Evolutionary conservation across 176 grass and related monocot species (phyloP), one percentile per base, ranked within the genome.

Genomic region (Aegilops bicornis): DNA sequence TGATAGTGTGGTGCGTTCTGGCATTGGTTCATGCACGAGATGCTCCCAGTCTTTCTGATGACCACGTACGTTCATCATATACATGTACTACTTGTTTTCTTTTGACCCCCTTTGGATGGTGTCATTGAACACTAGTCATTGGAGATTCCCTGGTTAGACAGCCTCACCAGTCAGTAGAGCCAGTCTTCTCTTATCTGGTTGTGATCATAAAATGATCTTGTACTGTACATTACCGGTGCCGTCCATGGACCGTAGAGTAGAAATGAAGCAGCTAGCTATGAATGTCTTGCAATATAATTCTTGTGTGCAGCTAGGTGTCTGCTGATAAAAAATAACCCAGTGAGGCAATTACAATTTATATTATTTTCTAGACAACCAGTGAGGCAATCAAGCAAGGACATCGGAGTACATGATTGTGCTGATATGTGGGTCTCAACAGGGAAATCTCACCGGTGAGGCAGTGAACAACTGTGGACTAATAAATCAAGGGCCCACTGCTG

Each of bases 401-500:
- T 27, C 27, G 27, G 27, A 27, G 27, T 45, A 83, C 77, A 91
- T 79, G 76, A 84, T 45, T 73, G 74, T 47, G 40, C 58, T 45
- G 85, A 75, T 76, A 79, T 61, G 45, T 84, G 81, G 75, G 31
- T 91, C 75, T 68, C 59, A 59, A 79, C 80, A 69, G 81, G 42
- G 42, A 69, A 61, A 69, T 76, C 75, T 76, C 69, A 91, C 68
- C 32, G 22, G 74, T 79, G 84, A 86, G 64, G 31, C 80, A 83
- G 74, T 79, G 80, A 84, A 68, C 81, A 76, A 84, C 81, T 80
- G 47, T 76, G 62, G 80, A 80, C 85, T 67, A 76, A 87, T 91
- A 81, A 91, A 76, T 63, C 48, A 25, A 69, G 67, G 76, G 61
- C 22, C 81, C 69, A 58, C 84, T 23, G 1, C 60, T 79, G 63